Evolutionary conservation across 208 protist species (phyloP), one percentile per base, ranked within the genome.

Genomic region (Acanthamoeba royreba): DNA sequence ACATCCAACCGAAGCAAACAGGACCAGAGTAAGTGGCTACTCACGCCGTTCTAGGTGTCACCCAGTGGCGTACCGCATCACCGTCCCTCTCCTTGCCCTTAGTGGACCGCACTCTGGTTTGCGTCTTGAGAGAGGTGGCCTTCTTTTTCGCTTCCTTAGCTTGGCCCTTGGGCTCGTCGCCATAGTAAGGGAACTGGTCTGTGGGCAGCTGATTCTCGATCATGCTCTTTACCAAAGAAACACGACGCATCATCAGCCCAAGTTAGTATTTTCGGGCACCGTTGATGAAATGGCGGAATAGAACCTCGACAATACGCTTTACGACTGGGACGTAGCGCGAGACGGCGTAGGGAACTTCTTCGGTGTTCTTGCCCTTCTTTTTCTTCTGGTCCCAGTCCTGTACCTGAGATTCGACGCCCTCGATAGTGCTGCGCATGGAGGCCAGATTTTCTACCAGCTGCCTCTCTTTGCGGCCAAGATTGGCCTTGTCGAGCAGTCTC

Each of bases 311-410:
- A 38, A 87, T 25, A 19, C 49, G 46, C 49, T 87, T 87, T 28
- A 87, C 79, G 31, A 58, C 79, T 28, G 79, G 79, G 15, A 87
- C 79, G 33, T 87, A 87, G 79, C 79, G 79, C 17, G 79, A 87
- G 33, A 87, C 79, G 31, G 49, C 46, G 46, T 87, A 87, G 46
- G 79, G 79, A 28, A 87, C 79, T 28, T 87, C 46, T 38, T 87
- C 79, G 45, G 25, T 42, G 33, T 87, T 87, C 40, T 53, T 53
- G 45, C 46, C 31, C 45, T 58, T 58, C 19, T 52, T 61, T 15
- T 19, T 52, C 49, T 87, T 87, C 31, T 35, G 33, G 4, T 79
- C 69, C 69, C 69, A 79, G 40, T 79, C 22, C 40, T 79, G 69
- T 4, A 79, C 31, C 40, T 46, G 22, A 3, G 35, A 0, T 8